phyloP scores from a whole-genome alignment of 2,329 filamentous ascomycete species.

The Pyricularia grisea region DNA sequence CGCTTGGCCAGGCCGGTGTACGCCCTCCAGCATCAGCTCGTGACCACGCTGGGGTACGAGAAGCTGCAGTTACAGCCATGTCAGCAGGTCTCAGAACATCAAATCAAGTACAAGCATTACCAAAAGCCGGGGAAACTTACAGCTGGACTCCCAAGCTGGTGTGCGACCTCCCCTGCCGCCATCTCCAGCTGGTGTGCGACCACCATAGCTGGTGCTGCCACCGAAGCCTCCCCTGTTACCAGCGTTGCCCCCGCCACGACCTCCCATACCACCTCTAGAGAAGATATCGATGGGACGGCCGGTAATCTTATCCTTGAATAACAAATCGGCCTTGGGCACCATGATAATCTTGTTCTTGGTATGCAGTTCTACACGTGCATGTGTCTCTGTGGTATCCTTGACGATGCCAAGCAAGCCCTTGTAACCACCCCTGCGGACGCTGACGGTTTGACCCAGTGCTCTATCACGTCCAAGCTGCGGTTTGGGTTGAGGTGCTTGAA shows the following conservation, averaged over 20 bases:
- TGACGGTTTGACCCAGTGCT: slow-evolving; percentile 84
- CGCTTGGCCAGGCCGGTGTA: slow-evolving; percentile 55
- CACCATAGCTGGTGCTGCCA: slow-evolving; percentile 46
- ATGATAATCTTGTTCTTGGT: slow-evolving; percentile 89
- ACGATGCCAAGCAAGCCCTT: slow-evolving; percentile 93
- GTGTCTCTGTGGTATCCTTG: slow-evolving; percentile 81
- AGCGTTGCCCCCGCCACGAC: slow-evolving; percentile 32
- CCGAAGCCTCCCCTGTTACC: slow-evolving; percentile 12
- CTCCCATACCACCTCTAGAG: slow-evolving; percentile 24
- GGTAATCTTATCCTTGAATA: slow-evolving; percentile 75
- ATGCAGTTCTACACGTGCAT: slow-evolving; percentile 85
- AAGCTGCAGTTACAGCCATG: slow-evolving; percentile 34
- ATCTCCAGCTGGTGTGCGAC: slow-evolving; percentile 56
- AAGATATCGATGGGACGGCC: slow-evolving; percentile 70
- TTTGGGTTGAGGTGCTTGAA: slow-evolving; percentile 55
- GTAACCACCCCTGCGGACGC: slow-evolving; percentile 76
- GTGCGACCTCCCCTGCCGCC: slow-evolving; percentile 57
- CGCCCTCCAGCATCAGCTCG: slow-evolving; percentile 45
- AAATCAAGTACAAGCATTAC: background rate
- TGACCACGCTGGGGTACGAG: slow-evolving; percentile 54
- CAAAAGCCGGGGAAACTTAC: slow-evolving; percentile 37
- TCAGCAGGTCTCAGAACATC: background rate
- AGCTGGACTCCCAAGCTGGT: slow-evolving; percentile 64
- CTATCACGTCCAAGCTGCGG: slow-evolving; percentile 62
- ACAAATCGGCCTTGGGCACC: slow-evolving; percentile 71